A percentile compares a stretch with the other conserved stretches of the same genome.
These are phyloP conservation scores for Papiliotrema terrestris DNA, from an alignment of 1,284 basidiomycete species.

Conservation along the genomic window DNA sequence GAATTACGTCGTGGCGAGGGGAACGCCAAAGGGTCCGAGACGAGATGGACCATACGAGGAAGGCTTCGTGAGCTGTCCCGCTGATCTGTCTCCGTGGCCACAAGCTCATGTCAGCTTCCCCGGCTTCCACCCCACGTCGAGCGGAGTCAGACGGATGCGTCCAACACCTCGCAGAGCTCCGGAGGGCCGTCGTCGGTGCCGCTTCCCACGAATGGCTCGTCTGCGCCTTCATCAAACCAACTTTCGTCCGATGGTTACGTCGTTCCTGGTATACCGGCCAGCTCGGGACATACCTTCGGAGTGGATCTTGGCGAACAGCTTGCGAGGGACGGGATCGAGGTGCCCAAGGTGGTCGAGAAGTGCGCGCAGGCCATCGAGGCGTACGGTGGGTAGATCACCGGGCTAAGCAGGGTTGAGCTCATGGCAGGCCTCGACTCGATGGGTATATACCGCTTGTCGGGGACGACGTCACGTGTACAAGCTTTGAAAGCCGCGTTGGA, in stretches of 20 bases:
- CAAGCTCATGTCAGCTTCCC: constrained; percentile 24
- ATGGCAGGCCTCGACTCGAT: constrained; percentile 63
- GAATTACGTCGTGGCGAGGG: constrained; percentile 83
- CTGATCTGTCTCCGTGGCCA: not conserved
- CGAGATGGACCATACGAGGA: constrained; percentile 80
- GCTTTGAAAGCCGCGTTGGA: constrained; percentile 82
- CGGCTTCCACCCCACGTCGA: constrained; percentile 44
- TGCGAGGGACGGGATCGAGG: constrained; percentile 78
- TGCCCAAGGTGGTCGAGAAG: constrained; percentile 83
- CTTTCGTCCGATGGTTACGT: constrained; percentile 19
- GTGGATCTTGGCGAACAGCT: constrained; percentile 90
- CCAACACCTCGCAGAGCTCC: not conserved
- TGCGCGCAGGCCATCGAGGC: constrained; percentile 90
- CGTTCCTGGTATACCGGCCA: constrained; percentile 26
- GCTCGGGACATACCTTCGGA: constrained; percentile 67
- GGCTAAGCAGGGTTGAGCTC: constrained; percentile 2
- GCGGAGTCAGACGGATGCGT: constrained; percentile 8
- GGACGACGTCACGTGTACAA: constrained; percentile 82
- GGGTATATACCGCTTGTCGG: constrained; percentile 91
- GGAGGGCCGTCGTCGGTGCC: not conserved
- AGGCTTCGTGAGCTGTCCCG: constrained; percentile 66
- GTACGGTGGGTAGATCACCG: constrained; percentile 53
- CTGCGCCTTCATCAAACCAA: constrained; percentile 7
- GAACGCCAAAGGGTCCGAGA: constrained; percentile 63
- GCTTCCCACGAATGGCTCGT: constrained; percentile 5